Evolutionary conservation across 106 monocot species (phyloP).

Genomic region (Ottelia alismoides): DNA sequence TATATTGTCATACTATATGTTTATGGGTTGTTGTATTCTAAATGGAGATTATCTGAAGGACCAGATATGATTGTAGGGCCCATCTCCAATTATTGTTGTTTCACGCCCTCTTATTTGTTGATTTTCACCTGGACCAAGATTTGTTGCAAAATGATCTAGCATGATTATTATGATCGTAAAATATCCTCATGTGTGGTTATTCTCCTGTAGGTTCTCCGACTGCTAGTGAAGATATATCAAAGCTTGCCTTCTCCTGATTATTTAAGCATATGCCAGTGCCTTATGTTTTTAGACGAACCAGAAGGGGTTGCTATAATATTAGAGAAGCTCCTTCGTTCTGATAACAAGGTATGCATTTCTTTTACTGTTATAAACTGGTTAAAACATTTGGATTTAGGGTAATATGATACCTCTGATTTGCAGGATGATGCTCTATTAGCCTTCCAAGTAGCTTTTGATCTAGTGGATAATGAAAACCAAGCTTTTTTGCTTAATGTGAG

Average conservation of each 20-base stretch:
- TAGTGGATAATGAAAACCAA: conserved; percentile 93
- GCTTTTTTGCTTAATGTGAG: conserved; percentile 76
- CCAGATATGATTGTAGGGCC: too few species aligned
- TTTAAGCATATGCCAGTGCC: conserved; percentile 89
- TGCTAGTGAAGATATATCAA: conserved; percentile 90
- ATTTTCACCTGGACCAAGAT: too few species aligned
- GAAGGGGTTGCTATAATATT: conserved; percentile 66
- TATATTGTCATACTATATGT: too few species aligned
- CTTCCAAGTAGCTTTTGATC: conserved; percentile 97
- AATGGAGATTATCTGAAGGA: too few species aligned
- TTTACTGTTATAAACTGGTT: neutral
- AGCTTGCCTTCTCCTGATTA: conserved; percentile 82
- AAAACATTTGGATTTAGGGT: neutral
- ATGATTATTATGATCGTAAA: too few species aligned
- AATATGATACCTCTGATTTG: conserved; percentile 7
- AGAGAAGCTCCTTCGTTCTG: conserved; percentile 71
- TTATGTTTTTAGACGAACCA: conserved; percentile 91
- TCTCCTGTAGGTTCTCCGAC: conserved; percentile 76
- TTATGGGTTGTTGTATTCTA: too few species aligned
- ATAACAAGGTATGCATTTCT: conserved; percentile 38
- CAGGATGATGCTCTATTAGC: conserved; percentile 94
- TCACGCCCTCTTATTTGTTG: too few species aligned
- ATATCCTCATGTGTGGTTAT: too few species aligned
- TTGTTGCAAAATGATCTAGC: too few species aligned
- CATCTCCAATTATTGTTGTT: too few species aligned